These are phyloP conservation scores for Auricularia auricula-judae DNA, from an alignment of 768 basidiomycete genomes.

Conservation along the genomic window DNA sequence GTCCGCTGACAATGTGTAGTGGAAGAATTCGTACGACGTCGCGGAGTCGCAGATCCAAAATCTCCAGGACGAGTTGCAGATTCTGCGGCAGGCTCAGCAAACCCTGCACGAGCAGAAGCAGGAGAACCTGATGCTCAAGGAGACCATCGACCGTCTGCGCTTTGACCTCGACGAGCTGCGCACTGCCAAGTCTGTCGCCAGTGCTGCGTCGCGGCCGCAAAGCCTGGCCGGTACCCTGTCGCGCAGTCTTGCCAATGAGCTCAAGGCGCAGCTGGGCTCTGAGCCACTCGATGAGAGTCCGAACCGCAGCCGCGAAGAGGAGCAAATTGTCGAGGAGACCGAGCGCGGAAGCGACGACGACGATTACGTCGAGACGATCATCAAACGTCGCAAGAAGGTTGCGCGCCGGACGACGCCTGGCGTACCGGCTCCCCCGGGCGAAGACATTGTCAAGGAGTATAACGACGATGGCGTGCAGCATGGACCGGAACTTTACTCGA, in stretches of 20 bases:
- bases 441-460: constrained; percentile 59
- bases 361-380: constrained; percentile 79
- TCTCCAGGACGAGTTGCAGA: constrained; percentile 60
- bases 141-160: constrained; percentile 90
- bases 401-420: constrained; percentile 40
- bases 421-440: constrained; percentile 30
- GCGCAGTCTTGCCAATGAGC: constrained; percentile 65
- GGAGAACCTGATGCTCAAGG: constrained; percentile 85
- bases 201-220: constrained; percentile 23
- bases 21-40: constrained; percentile 51
- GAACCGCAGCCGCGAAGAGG: constrained; percentile 25
- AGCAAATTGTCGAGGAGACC: constrained; percentile 28
- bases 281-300: constrained; percentile 19
- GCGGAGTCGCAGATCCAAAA: constrained; percentile 60
- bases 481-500: constrained; percentile 41
- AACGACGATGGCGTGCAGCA: constrained; percentile 65
- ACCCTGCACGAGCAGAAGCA: constrained; percentile 88
- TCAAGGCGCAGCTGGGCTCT: constrained; percentile 27
- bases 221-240: constrained; percentile 44
- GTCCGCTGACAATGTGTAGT: constrained; percentile 29
- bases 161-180: constrained; percentile 92
- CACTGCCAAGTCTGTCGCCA: constrained; percentile 28
- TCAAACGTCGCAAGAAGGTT: constrained; percentile 77
- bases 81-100: constrained; percentile 60
- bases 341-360: constrained; percentile 45